Evolutionary conservation across 495 filamentous ascomycete species (phyloP).

Genomic region (Xylaria scruposa): DNA sequence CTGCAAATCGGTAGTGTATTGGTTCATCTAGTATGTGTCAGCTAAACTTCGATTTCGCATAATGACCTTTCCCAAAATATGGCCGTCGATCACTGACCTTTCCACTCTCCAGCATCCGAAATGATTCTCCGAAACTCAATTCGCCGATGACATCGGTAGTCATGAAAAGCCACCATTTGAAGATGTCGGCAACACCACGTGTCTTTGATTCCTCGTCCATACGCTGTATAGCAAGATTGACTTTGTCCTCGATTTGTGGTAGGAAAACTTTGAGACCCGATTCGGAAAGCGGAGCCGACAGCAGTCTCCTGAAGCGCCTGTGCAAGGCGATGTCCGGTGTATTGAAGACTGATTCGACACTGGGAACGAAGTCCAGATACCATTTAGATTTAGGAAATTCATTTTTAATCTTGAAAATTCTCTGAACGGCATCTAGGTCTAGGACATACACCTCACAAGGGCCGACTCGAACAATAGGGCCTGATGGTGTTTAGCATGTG

Average conservation of each 20-base stretch:
- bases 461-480: slow-evolving; percentile 60
- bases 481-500: slow-evolving; percentile 14
- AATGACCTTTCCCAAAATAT: slow-evolving; percentile 31
- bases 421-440: slow-evolving; percentile 33
- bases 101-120: slow-evolving; percentile 58
- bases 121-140: slow-evolving; percentile 61
- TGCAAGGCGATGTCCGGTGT: slow-evolving; percentile 45
- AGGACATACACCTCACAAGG: slow-evolving; percentile 60
- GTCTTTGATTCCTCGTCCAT: slow-evolving; percentile 45
- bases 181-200: slow-evolving; percentile 50
- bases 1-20: slow-evolving; percentile 51
- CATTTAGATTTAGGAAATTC: slow-evolving; percentile 32
- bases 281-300: slow-evolving; percentile 57
- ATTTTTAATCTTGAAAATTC: slow-evolving; percentile 32
- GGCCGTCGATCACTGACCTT: slow-evolving; percentile 42
- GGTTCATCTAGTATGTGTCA: slow-evolving; percentile 40
- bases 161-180: slow-evolving; percentile 65
- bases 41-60: neutral
- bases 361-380: slow-evolving; percentile 31
- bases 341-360: slow-evolving; percentile 43
- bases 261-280: slow-evolving; percentile 51
- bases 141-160: slow-evolving; percentile 62
- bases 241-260: slow-evolving; percentile 44
- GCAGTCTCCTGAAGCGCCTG: slow-evolving; percentile 46
- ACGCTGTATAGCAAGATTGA: slow-evolving; percentile 48